These are phyloP conservation scores for Zoysia matrella DNA, from an alignment of 202 grass and related monocot species.

Conservation along the genomic window DNA sequence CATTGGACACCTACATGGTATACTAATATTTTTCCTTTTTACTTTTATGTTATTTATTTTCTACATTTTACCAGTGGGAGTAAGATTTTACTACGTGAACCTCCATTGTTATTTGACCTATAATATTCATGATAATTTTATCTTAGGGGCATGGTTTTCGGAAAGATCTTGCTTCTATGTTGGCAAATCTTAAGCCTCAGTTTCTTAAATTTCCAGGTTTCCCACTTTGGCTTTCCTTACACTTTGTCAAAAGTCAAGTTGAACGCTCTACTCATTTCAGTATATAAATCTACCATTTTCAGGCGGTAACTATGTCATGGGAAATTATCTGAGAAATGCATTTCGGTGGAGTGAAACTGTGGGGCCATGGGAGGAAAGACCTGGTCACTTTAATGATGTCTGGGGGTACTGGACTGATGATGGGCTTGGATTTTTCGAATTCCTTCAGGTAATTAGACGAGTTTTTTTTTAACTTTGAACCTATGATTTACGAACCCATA, in stretches of 20 bases:
- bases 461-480: not conserved
- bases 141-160: constrained; percentile 84
- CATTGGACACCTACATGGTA: constrained; percentile 81
- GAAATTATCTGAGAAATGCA: constrained; percentile 81
- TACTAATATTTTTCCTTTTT: not conserved
- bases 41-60: not conserved
- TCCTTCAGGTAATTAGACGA: constrained; percentile 72
- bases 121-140: constrained; percentile 9
- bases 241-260: constrained; percentile 27
- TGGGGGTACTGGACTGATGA: constrained; percentile 98
- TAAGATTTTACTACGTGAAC: not conserved
- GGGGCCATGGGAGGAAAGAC: constrained; percentile 90
- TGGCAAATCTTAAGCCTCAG: constrained; percentile 71
- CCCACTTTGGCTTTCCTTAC: constrained; percentile 6
- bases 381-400: constrained; percentile 86
- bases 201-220: constrained; percentile 97
- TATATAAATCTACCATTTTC: constrained; percentile 10
- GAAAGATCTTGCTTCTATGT: constrained; percentile 83
- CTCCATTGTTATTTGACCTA: constrained; percentile 3
- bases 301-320: constrained; percentile 93
- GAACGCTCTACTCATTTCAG: constrained; percentile 12
- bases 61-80: not conserved
- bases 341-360: constrained; percentile 89
- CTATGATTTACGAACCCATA: not conserved
- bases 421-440: constrained; percentile 90